These are phyloP conservation scores for Taiwanofungus camphoratus DNA, from an alignment of 1,284 basidiomycete genomes.

Conservation along the genomic window DNA sequence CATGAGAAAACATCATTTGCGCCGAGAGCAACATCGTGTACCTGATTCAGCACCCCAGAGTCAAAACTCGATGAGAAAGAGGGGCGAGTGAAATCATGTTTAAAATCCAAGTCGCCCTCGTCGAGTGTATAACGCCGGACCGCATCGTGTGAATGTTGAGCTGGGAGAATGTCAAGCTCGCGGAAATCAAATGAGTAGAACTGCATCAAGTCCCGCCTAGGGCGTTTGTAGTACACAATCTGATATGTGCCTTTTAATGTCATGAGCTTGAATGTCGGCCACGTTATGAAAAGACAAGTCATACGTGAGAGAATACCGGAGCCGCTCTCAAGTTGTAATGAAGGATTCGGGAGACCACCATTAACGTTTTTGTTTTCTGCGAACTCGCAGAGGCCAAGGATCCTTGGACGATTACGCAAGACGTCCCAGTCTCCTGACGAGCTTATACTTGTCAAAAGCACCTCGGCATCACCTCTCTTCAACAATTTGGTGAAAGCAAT, in stretches of 20 bases:
- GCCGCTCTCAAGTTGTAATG: background rate
- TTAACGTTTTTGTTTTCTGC: background rate
- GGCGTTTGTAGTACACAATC: constrained; percentile 12
- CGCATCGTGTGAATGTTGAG: constrained; percentile 6
- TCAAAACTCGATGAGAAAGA: background rate
- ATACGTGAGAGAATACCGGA: background rate
- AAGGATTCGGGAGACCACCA: background rate
- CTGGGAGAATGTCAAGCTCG: constrained; percentile 18
- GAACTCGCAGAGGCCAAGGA: background rate
- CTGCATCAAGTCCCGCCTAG: constrained; percentile 14
- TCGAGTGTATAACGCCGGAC: background rate
- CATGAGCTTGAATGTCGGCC: background rate
- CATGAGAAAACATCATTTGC: background rate
- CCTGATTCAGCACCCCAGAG: constrained; percentile 11
- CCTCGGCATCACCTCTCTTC: constrained; percentile 6
- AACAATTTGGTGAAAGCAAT: background rate
- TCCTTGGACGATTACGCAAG: background rate
- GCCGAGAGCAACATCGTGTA: background rate
- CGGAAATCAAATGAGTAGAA: constrained; percentile 19
- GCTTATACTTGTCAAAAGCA: background rate
- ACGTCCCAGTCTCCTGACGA: background rate
- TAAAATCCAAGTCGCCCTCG: background rate
- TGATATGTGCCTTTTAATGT: constrained; percentile 1
- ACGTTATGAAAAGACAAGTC: background rate
- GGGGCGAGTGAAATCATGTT: constrained; percentile 11